These are phyloP conservation scores for Erysimum cheiranthoides DNA, from an alignment of 345 rosid species.

Conservation along the genomic window DNA sequence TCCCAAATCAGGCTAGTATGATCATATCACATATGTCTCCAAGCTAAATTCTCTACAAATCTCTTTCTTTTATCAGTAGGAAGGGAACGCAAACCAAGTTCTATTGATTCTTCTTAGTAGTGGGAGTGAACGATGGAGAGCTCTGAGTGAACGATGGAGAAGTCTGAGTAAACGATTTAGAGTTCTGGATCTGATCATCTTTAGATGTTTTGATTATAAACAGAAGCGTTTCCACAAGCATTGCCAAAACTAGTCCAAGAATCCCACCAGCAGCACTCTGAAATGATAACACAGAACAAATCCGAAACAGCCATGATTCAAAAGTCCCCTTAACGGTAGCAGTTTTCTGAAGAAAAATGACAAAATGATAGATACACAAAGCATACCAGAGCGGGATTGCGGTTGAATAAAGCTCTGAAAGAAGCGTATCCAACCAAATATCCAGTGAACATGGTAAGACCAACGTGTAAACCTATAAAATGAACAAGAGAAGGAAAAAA, in stretches of 20 bases:
- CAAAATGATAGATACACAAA: conserved; percentile 3
- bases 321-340: not conserved
- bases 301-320: not conserved
- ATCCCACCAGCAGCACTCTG: conserved; percentile 98
- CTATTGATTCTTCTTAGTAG: conserved; percentile 76
- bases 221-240: conserved; percentile 92
- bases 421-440: conserved; percentile 81
- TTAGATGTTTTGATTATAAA: conserved; percentile 77
- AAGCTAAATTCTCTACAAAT: conserved; percentile 18
- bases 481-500: not conserved
- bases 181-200: conserved; percentile 49
- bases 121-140: conserved; percentile 50
- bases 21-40: conserved; percentile 1
- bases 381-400: conserved; percentile 69
- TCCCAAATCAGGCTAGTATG: not conserved
- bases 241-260: conserved; percentile 82
- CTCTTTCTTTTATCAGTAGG: not conserved
- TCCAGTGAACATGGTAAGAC: conserved; percentile 90
- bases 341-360: not conserved
- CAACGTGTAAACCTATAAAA: conserved; percentile 81
- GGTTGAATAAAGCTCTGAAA: conserved; percentile 87
- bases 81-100: conserved; percentile 3
- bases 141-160: conserved; percentile 35
- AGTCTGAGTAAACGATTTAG: conserved; percentile 14
- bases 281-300: conserved; percentile 13